These are phyloP conservation scores for Raffaelea ambrosiae DNA, from an alignment of 2,329 filamentous ascomycete genomes.

Conservation along the genomic window DNA sequence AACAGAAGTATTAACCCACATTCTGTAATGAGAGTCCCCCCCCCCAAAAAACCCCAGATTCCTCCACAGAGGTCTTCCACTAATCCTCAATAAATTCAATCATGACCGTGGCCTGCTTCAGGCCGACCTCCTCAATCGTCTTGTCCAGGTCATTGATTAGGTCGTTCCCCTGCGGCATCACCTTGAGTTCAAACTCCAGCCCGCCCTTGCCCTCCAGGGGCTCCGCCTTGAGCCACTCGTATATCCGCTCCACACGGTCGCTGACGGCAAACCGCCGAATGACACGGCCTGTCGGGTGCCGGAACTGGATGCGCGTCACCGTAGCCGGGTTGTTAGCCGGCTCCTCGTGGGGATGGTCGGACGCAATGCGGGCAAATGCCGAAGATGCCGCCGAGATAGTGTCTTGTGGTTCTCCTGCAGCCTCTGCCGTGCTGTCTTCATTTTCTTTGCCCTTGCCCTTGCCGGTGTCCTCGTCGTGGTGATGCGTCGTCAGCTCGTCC, in stretches of 20 bases:
- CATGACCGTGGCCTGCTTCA: constrained; percentile 94
- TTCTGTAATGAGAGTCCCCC: no score
- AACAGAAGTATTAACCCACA: no score
- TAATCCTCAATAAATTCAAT: constrained; percentile 67
- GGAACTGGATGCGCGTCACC: constrained; percentile 86
- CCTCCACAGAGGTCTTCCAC: background rate
- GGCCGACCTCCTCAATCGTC: constrained; percentile 69
- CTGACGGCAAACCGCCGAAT: constrained; percentile 75
- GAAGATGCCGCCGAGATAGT: constrained; percentile 17
- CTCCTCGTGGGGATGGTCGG: constrained; percentile 65
- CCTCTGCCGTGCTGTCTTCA: constrained; percentile 20
- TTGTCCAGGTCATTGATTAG: constrained; percentile 66
- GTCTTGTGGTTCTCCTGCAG: constrained; percentile 18
- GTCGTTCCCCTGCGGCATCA: constrained; percentile 70
- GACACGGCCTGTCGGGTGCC: constrained; percentile 73
- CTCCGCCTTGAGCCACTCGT: constrained; percentile 94
- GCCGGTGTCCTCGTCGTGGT: constrained; percentile 44
- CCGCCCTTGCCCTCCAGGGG: constrained; percentile 71
- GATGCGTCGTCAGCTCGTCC: constrained; percentile 76
- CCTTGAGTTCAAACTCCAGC: constrained; percentile 77
- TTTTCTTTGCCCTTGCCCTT: constrained; percentile 44
- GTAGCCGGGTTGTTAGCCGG: constrained; percentile 57
- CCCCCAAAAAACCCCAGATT: background rate
- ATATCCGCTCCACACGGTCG: constrained; percentile 75
- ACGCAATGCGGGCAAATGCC: constrained; percentile 63